Conservation (phyloP, 129 eudicot genomes). For the Escallonia herrerae region DNA sequence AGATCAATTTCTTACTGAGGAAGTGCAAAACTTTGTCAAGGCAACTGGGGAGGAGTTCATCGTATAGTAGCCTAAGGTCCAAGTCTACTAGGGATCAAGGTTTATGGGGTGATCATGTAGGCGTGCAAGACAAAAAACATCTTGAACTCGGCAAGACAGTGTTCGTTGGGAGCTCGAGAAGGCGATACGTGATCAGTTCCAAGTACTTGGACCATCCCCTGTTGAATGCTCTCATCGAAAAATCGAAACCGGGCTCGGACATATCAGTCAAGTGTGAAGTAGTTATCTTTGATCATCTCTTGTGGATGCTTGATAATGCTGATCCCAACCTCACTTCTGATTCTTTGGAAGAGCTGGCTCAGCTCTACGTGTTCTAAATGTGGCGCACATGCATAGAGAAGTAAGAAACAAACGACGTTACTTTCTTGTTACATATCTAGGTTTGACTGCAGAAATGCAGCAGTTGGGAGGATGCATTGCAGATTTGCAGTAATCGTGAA, state of each 20-base stretch:
- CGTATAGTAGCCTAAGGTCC: slow-evolving; percentile 49
- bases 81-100: slow-evolving; percentile 37
- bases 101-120: slow-evolving; percentile 18
- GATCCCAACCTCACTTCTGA: slow-evolving; percentile 45
- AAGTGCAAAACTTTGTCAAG: slow-evolving; percentile 71
- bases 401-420: too few species aligned
- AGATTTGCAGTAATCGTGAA: too few species aligned
- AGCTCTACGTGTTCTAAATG: slow-evolving; percentile 38
- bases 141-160: slow-evolving; percentile 31
- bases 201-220: slow-evolving; percentile 63
- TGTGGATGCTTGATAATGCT: slow-evolving; percentile 75
- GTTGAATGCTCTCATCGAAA: slow-evolving; percentile 49
- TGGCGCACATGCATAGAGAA: too few species aligned
- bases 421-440: too few species aligned
- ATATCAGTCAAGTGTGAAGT: slow-evolving; percentile 59
- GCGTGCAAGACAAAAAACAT: not conserved
- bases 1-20: slow-evolving; percentile 39
- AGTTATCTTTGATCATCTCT: slow-evolving; percentile 61
- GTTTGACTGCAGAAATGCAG: too few species aligned
- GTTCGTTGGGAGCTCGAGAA: slow-evolving; percentile 67
- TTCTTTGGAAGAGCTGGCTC: slow-evolving; percentile 59
- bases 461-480: too few species aligned
- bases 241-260: slow-evolving; percentile 18
- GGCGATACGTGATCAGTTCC: slow-evolving; percentile 55
- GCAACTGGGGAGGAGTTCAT: slow-evolving; percentile 43